A percentile compares a stretch with the other conserved stretches of the same genome.
Evolutionary conservation across 2,329 filamentous ascomycete species (phyloP).

Genomic region (Davidsoniella neocaledoniae): DNA sequence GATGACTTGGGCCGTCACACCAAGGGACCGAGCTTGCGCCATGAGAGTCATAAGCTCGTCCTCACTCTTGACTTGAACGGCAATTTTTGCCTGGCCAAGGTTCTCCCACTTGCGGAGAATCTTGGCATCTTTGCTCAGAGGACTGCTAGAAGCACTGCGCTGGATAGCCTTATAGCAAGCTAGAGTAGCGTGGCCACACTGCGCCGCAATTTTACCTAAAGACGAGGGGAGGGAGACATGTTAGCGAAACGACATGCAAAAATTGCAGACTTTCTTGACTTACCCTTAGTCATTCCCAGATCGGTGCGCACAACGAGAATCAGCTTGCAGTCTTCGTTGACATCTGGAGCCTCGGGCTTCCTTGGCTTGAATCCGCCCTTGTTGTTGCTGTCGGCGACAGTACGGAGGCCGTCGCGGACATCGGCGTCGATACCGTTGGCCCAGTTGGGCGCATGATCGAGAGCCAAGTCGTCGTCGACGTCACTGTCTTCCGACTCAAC

Average conservation of each 20-base stretch:
- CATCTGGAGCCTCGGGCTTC: conserved; percentile 22
- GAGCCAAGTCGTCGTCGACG: conserved; percentile 40
- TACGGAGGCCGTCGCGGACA: conserved; percentile 35
- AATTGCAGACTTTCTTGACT: conserved; percentile 15
- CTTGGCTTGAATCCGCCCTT: conserved; percentile 6
- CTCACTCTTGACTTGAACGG: conserved; percentile 73
- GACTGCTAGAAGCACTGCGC: conserved; percentile 31
- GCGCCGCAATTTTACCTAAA: conserved; percentile 87
- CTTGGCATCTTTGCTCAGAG: conserved; percentile 35
- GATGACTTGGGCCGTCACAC: conserved; percentile 77
- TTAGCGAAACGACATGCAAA: conserved; percentile 1
- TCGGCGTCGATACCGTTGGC: conserved; percentile 44
- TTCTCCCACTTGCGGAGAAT: conserved; percentile 74
- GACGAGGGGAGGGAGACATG: neutral
- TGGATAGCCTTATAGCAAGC: conserved; percentile 85
- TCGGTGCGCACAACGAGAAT: conserved; percentile 86
- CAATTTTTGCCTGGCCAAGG: conserved; percentile 81
- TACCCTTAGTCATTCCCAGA: conserved; percentile 94
- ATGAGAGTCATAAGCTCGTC: conserved; percentile 61
- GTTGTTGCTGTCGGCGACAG: conserved; percentile 17
- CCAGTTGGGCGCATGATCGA: conserved; percentile 55
- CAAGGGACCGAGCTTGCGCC: conserved; percentile 64
- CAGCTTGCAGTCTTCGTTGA: conserved; percentile 76
- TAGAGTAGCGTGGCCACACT: conserved; percentile 89
- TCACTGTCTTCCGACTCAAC: conserved; percentile 55